Evolutionary conservation across 2,329 filamentous ascomycete genomes (phyloP).

Genomic region (Aspergillus sp.): DNA sequence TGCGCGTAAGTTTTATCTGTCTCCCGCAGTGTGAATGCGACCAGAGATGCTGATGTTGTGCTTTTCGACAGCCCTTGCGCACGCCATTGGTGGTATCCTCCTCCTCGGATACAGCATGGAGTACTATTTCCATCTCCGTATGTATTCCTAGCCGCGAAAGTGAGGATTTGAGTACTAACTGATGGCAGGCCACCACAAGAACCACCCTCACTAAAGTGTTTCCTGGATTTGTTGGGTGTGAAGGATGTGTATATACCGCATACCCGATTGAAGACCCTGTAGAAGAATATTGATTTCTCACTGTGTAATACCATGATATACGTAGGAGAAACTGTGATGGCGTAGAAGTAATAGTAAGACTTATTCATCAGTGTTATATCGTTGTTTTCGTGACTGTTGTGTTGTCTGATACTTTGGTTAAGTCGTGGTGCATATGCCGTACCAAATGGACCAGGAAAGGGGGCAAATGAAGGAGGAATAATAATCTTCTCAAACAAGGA

Average conservation of each 20-base stretch:
- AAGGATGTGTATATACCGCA: constrained; percentile 43
- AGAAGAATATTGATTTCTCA: constrained; percentile 24
- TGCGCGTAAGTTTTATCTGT: constrained; percentile 67
- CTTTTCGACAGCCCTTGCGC: constrained; percentile 70
- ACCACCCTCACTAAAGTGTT: constrained; percentile 85
- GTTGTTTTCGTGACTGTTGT: too few relatives aligned
- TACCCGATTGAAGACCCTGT: constrained; percentile 30
- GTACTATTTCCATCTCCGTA: constrained; percentile 99
- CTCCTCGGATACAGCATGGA: constrained; percentile 90
- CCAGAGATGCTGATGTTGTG: constrained; percentile 4
- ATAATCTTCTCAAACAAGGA: neutral
- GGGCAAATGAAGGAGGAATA: neutral
- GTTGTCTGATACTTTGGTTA: too few relatives aligned
- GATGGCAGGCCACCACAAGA: constrained; percentile 93
- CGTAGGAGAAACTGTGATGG: too few relatives aligned
- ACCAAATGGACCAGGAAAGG: too few relatives aligned
- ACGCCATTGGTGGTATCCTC: constrained; percentile 76
- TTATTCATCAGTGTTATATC: too few relatives aligned
- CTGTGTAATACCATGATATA: constrained; percentile 11
- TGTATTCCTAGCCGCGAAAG: constrained; percentile 41
- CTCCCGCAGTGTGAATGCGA: neutral
- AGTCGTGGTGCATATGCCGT: too few relatives aligned
- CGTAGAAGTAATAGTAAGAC: too few relatives aligned
- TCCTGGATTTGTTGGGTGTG: constrained; percentile 16
- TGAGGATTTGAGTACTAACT: constrained; percentile 7